Evolutionary conservation across 202 grass and related monocot species (phyloP).

Genomic region (Miscanthus sacchariflorus): DNA sequence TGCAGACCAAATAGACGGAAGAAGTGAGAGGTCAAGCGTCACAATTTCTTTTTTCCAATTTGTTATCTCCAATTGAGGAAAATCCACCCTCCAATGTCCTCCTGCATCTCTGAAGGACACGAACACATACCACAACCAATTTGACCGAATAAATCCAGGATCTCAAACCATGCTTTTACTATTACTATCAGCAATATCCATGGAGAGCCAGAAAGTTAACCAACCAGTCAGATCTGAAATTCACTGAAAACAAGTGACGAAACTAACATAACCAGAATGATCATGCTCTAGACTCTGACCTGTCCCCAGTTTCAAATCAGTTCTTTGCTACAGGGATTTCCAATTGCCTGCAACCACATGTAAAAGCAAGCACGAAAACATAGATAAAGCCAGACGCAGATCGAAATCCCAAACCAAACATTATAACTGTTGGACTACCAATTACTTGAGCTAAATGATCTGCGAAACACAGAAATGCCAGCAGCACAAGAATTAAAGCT

Average conservation of each 20-base stretch:
- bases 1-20: background rate
- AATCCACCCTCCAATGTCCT: background rate
- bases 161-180: background rate
- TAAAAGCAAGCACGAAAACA: background rate
- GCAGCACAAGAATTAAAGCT: slow-evolving; percentile 11
- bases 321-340: background rate
- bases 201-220: background rate
- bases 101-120: slow-evolving; percentile 20
- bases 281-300: background rate
- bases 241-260: background rate
- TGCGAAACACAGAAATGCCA: background rate
- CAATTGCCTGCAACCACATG: slow-evolving; percentile 1
- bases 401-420: slow-evolving; percentile 9
- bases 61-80: background rate
- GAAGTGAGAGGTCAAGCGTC: background rate
- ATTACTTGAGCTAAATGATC: slow-evolving; percentile 9
- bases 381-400: background rate
- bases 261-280: background rate
- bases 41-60: background rate
- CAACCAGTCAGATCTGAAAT: slow-evolving; percentile 20
- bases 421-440: background rate
- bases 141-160: slow-evolving; percentile 20
- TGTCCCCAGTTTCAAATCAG: background rate
- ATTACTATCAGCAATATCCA: background rate
- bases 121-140: slow-evolving; percentile 3